A percentile compares a stretch with the other conserved stretches of the same genome.
These are phyloP conservation scores for Licmophora abbreviata DNA, from an alignment of 108 stramenopile genomes.

Conservation along the genomic window DNA sequence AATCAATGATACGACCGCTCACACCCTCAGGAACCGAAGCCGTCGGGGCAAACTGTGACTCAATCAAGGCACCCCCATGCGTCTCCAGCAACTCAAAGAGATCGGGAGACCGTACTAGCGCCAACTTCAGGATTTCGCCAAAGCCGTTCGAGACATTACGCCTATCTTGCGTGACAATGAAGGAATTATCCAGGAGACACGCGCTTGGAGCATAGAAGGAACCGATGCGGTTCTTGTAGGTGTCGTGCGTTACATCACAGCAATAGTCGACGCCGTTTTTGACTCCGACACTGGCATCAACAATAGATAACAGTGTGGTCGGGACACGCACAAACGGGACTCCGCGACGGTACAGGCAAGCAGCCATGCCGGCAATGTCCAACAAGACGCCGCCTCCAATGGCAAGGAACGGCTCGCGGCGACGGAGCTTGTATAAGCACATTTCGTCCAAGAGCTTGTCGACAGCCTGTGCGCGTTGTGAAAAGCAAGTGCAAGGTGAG, in stretches of 20 bases:
- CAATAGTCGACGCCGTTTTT: constrained; percentile 95
- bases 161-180: constrained; percentile 80
- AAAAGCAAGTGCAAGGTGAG: constrained; percentile 3
- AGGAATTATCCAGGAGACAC: constrained; percentile 80
- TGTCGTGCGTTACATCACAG: constrained; percentile 67
- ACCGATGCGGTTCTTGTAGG: constrained; percentile 95
- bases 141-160: constrained; percentile 90
- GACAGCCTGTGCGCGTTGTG: constrained; percentile 34
- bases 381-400: constrained; percentile 92
- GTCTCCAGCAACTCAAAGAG: constrained; percentile 90
- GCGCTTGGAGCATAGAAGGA: constrained; percentile 89
- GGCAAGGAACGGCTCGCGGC: constrained; percentile 91
- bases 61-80: constrained; percentile 78
- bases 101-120: constrained; percentile 82
- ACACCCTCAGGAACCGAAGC: constrained; percentile 53
- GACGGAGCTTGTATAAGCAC: constrained; percentile 78
- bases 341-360: constrained; percentile 89
- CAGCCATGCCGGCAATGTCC: constrained; percentile 94
- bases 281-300: constrained; percentile 95
- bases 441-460: constrained; percentile 72
- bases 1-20: constrained; percentile 82
- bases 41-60: constrained; percentile 50
- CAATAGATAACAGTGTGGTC: constrained; percentile 92
- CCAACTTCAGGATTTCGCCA: constrained; percentile 94
- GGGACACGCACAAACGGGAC: constrained; percentile 88